phyloP scores from a whole-genome alignment of 441 rosid species.

The Adansonia rubrostipa region DNA sequence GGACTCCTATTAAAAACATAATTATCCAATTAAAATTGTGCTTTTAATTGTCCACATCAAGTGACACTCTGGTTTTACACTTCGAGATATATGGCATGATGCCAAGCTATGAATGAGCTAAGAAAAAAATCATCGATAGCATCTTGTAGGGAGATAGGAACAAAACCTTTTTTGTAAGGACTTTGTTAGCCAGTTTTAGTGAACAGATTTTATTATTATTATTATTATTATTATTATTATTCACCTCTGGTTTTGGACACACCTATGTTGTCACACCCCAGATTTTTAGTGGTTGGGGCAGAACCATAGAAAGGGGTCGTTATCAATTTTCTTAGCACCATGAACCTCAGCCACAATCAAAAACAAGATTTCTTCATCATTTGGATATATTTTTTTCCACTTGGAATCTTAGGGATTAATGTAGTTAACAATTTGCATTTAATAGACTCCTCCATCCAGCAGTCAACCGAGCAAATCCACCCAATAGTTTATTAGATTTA shows the following conservation, averaged over 20 bases:
- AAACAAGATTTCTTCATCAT: not conserved
- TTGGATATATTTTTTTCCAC: not conserved
- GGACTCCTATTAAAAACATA: not conserved
- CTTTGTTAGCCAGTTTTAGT: slow-evolving; percentile 1
- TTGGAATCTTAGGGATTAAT: slow-evolving; percentile 4
- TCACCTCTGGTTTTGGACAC: slow-evolving; percentile 2
- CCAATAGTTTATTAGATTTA: not conserved
- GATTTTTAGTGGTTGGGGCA: not conserved
- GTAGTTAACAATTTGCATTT: not conserved
- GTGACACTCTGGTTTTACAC: slow-evolving; percentile 7
- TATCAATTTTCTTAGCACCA: slow-evolving; percentile 17
- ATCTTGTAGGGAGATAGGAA: slow-evolving; percentile 18
- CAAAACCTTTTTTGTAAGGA: not conserved
- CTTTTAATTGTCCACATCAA: not conserved
- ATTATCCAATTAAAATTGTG: not conserved
- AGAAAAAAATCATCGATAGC: slow-evolving; percentile 14
- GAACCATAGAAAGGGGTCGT: not conserved
- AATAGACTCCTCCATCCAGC: not conserved
- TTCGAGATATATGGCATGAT: not conserved
- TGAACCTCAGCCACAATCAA: not conserved
- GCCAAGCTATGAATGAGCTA: slow-evolving; percentile 3
- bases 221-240: not conserved
- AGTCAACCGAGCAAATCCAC: not conserved
- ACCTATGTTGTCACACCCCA: slow-evolving; percentile 13
- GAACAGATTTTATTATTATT: not conserved